These are phyloP conservation scores for Penicillium canariense DNA, from an alignment of 495 filamentous ascomycete genomes.

Conservation along the genomic window DNA sequence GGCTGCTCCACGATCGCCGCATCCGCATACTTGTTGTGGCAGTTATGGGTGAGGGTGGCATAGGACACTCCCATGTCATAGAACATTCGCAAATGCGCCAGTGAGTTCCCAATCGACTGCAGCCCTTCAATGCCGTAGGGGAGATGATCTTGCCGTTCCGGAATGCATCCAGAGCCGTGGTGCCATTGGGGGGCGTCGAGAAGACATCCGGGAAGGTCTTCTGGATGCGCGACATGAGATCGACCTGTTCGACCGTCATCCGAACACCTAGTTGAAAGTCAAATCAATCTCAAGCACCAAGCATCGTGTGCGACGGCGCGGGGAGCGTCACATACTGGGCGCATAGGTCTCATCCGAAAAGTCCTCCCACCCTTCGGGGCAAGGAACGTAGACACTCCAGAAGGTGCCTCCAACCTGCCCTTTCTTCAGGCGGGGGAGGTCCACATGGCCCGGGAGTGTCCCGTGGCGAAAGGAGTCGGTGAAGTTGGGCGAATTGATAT, in stretches of 20 bases:
- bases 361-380: conserved; percentile 67
- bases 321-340: conserved; percentile 33
- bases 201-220: conserved; percentile 68
- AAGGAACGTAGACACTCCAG: conserved; percentile 85
- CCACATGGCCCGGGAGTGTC: conserved; percentile 68
- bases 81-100: conserved; percentile 71
- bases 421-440: conserved; percentile 61
- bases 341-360: conserved; percentile 73
- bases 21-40: conserved; percentile 87
- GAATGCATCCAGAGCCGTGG: conserved; percentile 59
- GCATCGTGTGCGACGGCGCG: background rate
- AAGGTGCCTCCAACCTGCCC: conserved; percentile 67
- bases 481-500: conserved; percentile 75
- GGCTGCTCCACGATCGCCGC: conserved; percentile 62
- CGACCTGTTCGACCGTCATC: conserved; percentile 77
- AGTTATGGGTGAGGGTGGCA: conserved; percentile 89
- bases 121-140: conserved; percentile 88
- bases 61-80: conserved; percentile 84
- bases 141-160: conserved; percentile 58
- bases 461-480: conserved; percentile 65
- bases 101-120: conserved; percentile 89
- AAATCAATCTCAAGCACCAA: background rate
- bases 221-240: conserved; percentile 70
- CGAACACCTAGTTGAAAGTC: conserved; percentile 53
- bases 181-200: conserved; percentile 53